Conservation (phyloP, 2,329 filamentous ascomycete species). For the Botrytis squamosa region DNA sequence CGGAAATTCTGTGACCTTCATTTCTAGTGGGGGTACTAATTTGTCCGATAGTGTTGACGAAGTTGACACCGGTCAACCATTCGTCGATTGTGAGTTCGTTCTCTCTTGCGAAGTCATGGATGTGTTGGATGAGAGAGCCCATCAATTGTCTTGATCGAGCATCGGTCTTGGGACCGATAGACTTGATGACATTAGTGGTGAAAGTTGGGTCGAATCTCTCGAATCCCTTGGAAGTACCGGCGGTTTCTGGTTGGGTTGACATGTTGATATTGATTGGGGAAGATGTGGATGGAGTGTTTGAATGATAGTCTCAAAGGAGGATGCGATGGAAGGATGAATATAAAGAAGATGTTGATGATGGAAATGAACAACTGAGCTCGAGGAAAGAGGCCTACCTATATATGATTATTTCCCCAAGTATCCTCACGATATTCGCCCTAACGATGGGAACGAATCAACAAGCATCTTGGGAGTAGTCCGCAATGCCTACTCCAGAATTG, state of each 20-base stretch:
- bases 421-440: neutral
- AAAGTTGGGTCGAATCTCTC: conserved; percentile 70
- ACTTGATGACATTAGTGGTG: conserved; percentile 69
- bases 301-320: neutral
- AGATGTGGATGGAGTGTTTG: neutral
- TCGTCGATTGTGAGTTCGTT: conserved; percentile 74
- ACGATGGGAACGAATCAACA: neutral
- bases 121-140: conserved; percentile 62
- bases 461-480: neutral
- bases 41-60: conserved; percentile 72
- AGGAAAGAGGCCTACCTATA: conserved; percentile 13
- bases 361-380: neutral
- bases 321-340: neutral
- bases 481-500: neutral
- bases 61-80: conserved; percentile 73
- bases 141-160: conserved; percentile 65
- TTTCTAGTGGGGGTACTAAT: conserved; percentile 64
- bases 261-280: conserved; percentile 1
- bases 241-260: conserved; percentile 16
- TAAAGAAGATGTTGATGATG: conserved; percentile 4
- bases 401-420: neutral
- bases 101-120: conserved; percentile 78
- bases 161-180: conserved; percentile 68
- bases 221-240: neutral
- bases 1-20: conserved; percentile 70